phyloP scores from a whole-genome alignment of 2,329 filamentous ascomycete species.

The Orbilia brochopaga region DNA sequence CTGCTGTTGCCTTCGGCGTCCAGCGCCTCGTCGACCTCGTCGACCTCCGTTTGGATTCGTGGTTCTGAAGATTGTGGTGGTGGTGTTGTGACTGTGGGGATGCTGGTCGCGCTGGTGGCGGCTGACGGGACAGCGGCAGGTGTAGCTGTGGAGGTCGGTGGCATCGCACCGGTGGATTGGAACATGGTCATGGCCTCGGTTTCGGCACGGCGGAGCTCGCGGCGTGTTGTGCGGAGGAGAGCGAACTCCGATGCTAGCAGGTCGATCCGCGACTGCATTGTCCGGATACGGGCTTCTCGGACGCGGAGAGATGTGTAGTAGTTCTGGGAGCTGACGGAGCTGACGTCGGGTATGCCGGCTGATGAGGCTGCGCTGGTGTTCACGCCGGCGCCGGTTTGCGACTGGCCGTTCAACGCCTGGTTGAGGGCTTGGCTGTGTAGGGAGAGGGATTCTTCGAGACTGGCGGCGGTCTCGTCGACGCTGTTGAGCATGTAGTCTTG shows the following conservation, averaged over 20 bases:
- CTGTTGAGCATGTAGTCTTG: constrained; percentile 54
- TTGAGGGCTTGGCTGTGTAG: constrained; percentile 43
- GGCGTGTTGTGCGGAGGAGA: constrained; percentile 52
- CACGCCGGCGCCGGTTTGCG: not conserved
- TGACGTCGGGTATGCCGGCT: constrained; percentile 21
- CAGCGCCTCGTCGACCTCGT: constrained; percentile 43
- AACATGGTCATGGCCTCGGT: constrained; percentile 43
- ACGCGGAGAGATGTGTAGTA: constrained; percentile 50
- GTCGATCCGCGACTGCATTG: constrained; percentile 55
- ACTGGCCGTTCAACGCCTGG: constrained; percentile 23
- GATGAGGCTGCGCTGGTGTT: not conserved
- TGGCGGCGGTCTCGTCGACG: constrained; percentile 48
- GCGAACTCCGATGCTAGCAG: constrained; percentile 54
- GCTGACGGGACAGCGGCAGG: constrained; percentile 11
- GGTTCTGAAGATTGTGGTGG: constrained; percentile 11
- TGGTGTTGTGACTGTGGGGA: not conserved
- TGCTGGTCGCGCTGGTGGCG: constrained; percentile 8
- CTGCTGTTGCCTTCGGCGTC: constrained; percentile 49
- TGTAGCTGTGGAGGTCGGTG: constrained; percentile 1
- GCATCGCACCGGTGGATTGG: constrained; percentile 23
- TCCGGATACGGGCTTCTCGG: constrained; percentile 53
- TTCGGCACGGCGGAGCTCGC: constrained; percentile 52
- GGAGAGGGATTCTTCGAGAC: constrained; percentile 44
- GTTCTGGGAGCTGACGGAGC: constrained; percentile 31
- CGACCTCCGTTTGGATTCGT: constrained; percentile 32